Evolutionary conservation across 352 stramenopile species (phyloP), one percentile per base, ranked within the genome.

Genomic region (Pythium chondricola): DNA sequence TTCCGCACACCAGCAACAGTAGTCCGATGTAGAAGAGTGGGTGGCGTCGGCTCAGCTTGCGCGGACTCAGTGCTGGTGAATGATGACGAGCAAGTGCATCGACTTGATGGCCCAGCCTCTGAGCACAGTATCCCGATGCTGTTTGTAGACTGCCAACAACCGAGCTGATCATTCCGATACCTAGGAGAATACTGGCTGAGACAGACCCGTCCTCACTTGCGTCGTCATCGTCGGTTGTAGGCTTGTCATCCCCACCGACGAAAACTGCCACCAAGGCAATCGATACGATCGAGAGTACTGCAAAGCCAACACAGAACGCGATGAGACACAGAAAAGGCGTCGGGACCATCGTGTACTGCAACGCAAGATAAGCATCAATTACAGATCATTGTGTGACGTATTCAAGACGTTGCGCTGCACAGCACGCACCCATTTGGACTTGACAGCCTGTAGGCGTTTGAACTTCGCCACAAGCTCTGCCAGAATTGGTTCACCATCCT

Each of bases 121-220:
- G 65, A 0, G 54, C 52, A 35, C 65, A 74, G 43, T 74, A 74
- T 0, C 65, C 65, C 1, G 54, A 52, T 14, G 65, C 65, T 0
- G 65, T 74, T 32, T 71, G 54, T 0, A 74, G 43, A 38, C 65
- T 74, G 29, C 65, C 65, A 20, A 71, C 45, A 31, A 71, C 40
- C 14, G 65, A 70, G 43, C 54, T 71, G 18, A 63, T 17, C 27
- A 74, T 36, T 4, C 65, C 65, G 6, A 74, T 32, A 21, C 41
- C 39, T 21, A 74, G 30, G 33, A 69, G 35, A 5, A 67, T 35
- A 1, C 40, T 37, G 0, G 61, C 60, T n/a, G 57, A 64, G 6
- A 27, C 29, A 7, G 21, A 31, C 27, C 21, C 17, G 20, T n/a
- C n/a, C n/a, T 45, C n/a, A 27, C 29, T 32, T 31, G 36, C 18